Conservation (phyloP, 164 flowering plant genomes). For the Vitis rotundifolia region DNA sequence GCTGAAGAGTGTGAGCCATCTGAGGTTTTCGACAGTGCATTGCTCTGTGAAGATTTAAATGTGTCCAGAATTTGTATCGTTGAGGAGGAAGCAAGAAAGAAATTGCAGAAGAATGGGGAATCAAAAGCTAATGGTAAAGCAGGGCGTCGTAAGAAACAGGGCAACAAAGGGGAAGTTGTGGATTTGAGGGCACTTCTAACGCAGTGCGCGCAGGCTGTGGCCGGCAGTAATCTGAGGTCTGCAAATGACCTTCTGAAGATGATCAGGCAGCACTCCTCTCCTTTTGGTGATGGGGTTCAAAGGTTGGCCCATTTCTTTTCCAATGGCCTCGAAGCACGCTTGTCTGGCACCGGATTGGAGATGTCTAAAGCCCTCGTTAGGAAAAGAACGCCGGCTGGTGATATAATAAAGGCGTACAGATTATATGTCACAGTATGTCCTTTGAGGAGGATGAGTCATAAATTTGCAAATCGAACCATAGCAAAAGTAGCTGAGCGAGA, state of each 20-base stretch:
- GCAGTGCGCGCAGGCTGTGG: constrained; percentile 34
- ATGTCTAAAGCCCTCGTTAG: not conserved
- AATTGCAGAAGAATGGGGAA: not conserved
- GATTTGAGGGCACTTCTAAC: constrained; percentile 27
- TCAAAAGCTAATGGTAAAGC: constrained; percentile 9
- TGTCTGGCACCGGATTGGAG: constrained; percentile 19
- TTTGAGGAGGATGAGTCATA: constrained; percentile 25
- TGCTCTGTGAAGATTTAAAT: constrained; percentile 17
- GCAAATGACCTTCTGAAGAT: constrained; percentile 27
- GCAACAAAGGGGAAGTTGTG: constrained; percentile 12
- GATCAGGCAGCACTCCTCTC: constrained; percentile 30
- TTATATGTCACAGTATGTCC: constrained; percentile 29
- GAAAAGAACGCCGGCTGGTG: constrained; percentile 20
- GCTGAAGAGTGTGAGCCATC: constrained; percentile 11
- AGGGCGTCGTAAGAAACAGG: constrained; percentile 1
- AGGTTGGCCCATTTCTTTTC: constrained; percentile 36
- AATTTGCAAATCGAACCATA: constrained; percentile 25
- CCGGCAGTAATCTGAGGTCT: constrained; percentile 23
- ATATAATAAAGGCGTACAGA: constrained; percentile 28
- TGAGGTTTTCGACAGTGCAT: constrained; percentile 27
- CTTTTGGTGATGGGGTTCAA: constrained; percentile 21
- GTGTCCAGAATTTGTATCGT: too few relatives aligned
- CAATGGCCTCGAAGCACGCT: constrained; percentile 29
- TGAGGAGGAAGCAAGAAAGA: not conserved
- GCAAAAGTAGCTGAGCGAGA: constrained; percentile 17